These are phyloP conservation scores for Peronospora farinosa DNA, from an alignment of 352 stramenopile genomes.

Conservation along the genomic window DNA sequence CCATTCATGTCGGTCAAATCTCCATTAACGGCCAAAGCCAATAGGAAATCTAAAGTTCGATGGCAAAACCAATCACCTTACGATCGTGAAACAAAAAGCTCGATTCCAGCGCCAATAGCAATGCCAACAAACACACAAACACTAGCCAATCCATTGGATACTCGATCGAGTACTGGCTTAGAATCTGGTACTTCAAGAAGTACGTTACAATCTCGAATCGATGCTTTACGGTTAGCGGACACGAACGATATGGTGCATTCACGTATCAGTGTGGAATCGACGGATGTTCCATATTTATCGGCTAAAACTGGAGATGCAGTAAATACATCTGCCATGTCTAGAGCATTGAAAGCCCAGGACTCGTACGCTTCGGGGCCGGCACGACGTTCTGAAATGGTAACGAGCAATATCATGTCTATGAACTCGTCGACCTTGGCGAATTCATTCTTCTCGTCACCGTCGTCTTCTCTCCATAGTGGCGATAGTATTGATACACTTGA, in stretches of 20 bases:
- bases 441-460: slow-evolving; percentile 19
- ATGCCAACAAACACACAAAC: slow-evolving; percentile 27
- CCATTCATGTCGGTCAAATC: slow-evolving; percentile 43
- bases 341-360: slow-evolving; percentile 15
- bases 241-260: slow-evolving; percentile 43
- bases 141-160: slow-evolving; percentile 18
- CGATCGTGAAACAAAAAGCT: slow-evolving; percentile 6
- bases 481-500: slow-evolving; percentile 35
- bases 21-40: slow-evolving; percentile 26
- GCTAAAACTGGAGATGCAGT: background rate
- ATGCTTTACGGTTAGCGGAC: slow-evolving; percentile 45
- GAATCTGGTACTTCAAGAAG: slow-evolving; percentile 6
- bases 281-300: slow-evolving; percentile 9
- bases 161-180: slow-evolving; percentile 15
- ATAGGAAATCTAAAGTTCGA: slow-evolving; percentile 12
- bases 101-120: slow-evolving; percentile 16
- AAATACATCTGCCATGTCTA: slow-evolving; percentile 8
- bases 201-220: slow-evolving; percentile 58
- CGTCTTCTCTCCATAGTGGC: slow-evolving; percentile 11
- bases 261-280: slow-evolving; percentile 36
- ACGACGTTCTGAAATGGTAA: slow-evolving; percentile 29
- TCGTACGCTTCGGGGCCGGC: slow-evolving; percentile 20
- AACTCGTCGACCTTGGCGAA: slow-evolving; percentile 23
- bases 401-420: slow-evolving; percentile 37
- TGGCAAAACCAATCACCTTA: slow-evolving; percentile 9